Conservation (phyloP, 805 yeast species). For the Wickerhamomyces hampshirensis region DNA sequence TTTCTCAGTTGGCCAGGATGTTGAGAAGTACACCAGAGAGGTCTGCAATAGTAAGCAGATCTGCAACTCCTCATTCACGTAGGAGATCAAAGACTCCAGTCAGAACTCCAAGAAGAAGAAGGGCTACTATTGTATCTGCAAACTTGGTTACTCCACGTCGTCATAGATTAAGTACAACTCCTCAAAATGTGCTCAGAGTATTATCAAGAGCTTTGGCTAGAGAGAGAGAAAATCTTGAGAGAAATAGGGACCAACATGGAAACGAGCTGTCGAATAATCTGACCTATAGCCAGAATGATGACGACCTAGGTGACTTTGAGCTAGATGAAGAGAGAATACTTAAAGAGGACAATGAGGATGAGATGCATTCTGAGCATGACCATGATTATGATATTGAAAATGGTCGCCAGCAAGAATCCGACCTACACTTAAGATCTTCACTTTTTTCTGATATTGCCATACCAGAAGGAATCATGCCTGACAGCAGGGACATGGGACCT, state of each 20-base stretch:
- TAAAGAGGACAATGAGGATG: neutral
- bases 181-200: constrained; percentile 18
- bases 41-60: neutral
- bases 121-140: constrained; percentile 21
- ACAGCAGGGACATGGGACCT: too few species aligned
- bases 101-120: constrained; percentile 22
- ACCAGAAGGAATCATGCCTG: constrained; percentile 24
- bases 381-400: neutral
- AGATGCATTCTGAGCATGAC: neutral
- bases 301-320: neutral
- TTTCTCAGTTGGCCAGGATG: too few species aligned
- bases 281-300: neutral
- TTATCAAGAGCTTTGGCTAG: constrained; percentile 21
- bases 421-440: constrained; percentile 1
- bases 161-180: constrained; percentile 16
- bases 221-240: constrained; percentile 4
- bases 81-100: constrained; percentile 19
- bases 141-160: constrained; percentile 20
- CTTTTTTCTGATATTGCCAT: constrained; percentile 22
- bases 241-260: constrained; percentile 1
- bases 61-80: constrained; percentile 12
- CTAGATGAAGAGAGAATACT: constrained; percentile 1
- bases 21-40: constrained; percentile 1
- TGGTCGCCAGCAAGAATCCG: neutral
- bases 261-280: neutral